Base-by-base conservation (phyloP, 2,329 filamentous ascomycete genomes). In the Trichoderma semiorbis region DNA sequence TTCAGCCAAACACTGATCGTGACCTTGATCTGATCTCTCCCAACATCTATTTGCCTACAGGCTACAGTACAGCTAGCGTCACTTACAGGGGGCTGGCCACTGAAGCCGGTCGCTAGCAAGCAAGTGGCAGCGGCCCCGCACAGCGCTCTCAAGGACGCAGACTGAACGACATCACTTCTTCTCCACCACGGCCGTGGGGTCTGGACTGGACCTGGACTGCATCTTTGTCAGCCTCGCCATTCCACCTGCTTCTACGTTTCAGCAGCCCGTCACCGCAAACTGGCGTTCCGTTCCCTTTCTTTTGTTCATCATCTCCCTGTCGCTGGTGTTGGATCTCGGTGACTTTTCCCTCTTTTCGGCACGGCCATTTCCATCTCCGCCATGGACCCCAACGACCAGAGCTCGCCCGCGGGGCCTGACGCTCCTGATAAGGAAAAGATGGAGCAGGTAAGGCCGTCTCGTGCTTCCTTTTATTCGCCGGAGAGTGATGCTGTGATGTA, bases 341-440 rank as follows among this genome's bases (percentile, higher is more conserved):
- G 8, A 66, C 34, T 16, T 43, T 34, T 61, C 32, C 50, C n/a
- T 24, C 28, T 16, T 34, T 47, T n/a, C 28, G 36, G 8, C 39
- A 68, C 39, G 63, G 64, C 75, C 73, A 30, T 24, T 34, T 36
- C 34, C 34, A 43, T 43, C 36, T 58, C n/a, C 36, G 18, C 26
- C 72, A 82, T 87, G 86, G 85, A 87, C 74, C 81, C 84, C 16
- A 83, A 83, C 79, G 81, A 85, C 72, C 81, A 83, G 75, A 81
- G 78, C 24, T 79, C 81, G 26, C 80, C 79, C 75, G 76, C 79
- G 57, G 80, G 80, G 75, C 82, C 82, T 63, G 87, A 89, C 76
- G 87, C 85, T 72, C 87, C 87, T 26, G 86, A 89, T 76, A 84
- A 85, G 77, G 86, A 88, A 78, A 88, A 86, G 78, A 89, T 89